Evolutionary conservation across 1,139 yeast genomes (phyloP), one percentile per base, ranked within the genome.

Genomic region (Yamadazyma buinensis): DNA sequence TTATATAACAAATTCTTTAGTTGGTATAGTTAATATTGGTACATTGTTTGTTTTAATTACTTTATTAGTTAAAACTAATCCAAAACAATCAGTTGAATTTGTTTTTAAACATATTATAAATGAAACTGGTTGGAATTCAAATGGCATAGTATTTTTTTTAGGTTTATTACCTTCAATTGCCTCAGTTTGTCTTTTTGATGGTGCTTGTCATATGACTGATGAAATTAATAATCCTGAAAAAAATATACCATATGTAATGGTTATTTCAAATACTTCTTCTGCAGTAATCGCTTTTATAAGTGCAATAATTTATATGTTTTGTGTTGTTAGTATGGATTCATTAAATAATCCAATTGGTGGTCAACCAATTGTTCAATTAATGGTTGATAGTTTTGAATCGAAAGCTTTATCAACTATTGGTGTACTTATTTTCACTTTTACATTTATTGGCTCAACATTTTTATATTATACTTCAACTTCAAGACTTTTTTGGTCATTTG

Each of bases 201-300:
- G 61, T 7, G 59, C 61, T 12, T 52, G 57, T 25, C 62, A 57
- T 42, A 53, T 55, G 57, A 57, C 62, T 3, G 60, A 57, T 35
- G 62, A 57, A 38, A 50, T 57, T 26, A 54, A 50, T 10, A 34
- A 46, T 7, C 62, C 63, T 2, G 58, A 54, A 37, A 47, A 42
- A 32, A 51, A 56, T 23, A 48, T 58, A 10, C 63, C 63, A 1
- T 47, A 51, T 32, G 62, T 55, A 3, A 53, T 57, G 59, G 45
- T 54, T 14, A 52, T 53, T 21, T 46, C 59, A 20, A 55, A 55
- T 28, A 33, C 49, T 2, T 39, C 49, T 3, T 52, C 59, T 3
- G 59, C 52, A 2, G 22, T 52, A 6, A 40, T 50, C 21, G 59
- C 55, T 5, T 51, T 54, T 24, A 28, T 51, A 20, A 44, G 54